These are phyloP conservation scores for Candida maris DNA, from an alignment of 805 yeast species.

Conservation along the genomic window DNA sequence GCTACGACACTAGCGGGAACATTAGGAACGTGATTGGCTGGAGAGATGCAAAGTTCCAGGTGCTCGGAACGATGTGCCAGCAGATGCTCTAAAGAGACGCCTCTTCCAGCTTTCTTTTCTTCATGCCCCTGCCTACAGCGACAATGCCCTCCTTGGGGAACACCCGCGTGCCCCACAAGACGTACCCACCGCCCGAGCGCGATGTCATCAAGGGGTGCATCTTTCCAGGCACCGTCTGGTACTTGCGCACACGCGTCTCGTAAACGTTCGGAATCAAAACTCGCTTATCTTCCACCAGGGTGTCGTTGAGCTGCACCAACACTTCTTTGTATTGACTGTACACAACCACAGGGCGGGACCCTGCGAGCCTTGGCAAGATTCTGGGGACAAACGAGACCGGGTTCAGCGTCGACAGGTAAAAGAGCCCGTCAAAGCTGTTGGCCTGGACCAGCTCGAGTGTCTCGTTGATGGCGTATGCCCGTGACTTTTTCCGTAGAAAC, in stretches of 20 bases:
- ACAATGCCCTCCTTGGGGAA: constrained; percentile 61
- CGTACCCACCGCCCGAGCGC: constrained; percentile 88
- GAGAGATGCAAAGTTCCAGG: constrained; percentile 24
- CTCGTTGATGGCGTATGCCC: constrained; percentile 48
- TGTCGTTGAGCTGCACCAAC: constrained; percentile 68
- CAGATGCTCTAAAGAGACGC: constrained; percentile 8
- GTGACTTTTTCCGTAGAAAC: constrained; percentile 60
- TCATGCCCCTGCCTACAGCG: constrained; percentile 65
- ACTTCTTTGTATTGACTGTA: constrained; percentile 80
- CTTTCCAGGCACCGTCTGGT: constrained; percentile 91
- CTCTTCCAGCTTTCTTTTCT: constrained; percentile 35
- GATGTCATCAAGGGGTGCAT: constrained; percentile 94
- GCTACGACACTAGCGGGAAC: constrained; percentile 48
- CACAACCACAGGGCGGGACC: constrained; percentile 82
- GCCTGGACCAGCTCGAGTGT: constrained; percentile 47
- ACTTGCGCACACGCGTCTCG: constrained; percentile 79
- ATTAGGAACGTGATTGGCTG: constrained; percentile 67
- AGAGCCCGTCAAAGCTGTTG: constrained; percentile 68
- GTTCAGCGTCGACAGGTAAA: constrained; percentile 70
- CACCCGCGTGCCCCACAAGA: constrained; percentile 76
- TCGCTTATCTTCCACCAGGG: constrained; percentile 61
- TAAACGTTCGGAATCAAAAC: constrained; percentile 78
- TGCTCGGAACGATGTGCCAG: constrained; percentile 15
- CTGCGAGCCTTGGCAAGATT: constrained; percentile 64
- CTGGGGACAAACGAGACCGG: constrained; percentile 60